Percentiles rank a stretch among this genome's conserved stretches.
phyloP scores from a whole-genome alignment of 352 stramenopile genomes.

The Nothophytophthora sp. region DNA sequence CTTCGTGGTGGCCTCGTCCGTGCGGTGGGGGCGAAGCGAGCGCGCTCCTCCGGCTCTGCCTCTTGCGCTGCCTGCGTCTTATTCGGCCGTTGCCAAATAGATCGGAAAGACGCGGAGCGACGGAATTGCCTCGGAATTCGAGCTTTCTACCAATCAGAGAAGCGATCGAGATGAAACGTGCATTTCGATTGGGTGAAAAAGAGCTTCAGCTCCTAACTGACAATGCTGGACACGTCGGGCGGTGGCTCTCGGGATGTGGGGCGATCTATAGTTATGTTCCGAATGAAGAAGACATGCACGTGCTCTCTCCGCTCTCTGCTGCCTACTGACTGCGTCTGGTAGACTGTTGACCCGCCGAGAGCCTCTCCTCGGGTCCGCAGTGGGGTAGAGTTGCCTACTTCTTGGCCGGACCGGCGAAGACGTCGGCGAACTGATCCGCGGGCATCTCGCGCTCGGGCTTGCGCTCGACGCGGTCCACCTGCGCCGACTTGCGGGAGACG shows the following conservation, averaged over 20 bases:
- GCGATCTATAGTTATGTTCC: not conserved
- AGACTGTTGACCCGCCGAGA: not conserved
- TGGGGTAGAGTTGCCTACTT: constrained; percentile 15
- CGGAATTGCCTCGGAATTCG: not conserved
- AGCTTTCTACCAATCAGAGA: constrained; percentile 1
- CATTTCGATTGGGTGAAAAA: too few relatives aligned
- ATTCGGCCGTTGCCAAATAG: too few relatives aligned
- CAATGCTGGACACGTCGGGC: too few relatives aligned
- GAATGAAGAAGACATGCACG: not conserved
- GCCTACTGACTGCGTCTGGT: too few relatives aligned
- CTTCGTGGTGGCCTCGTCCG: constrained; percentile 27
- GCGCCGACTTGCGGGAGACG: constrained; percentile 87
- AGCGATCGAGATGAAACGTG: too few relatives aligned
- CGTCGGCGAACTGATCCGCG: constrained; percentile 85
- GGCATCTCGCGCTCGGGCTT: constrained; percentile 66
- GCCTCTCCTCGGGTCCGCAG: not conserved
- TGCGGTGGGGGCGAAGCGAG: too few relatives aligned
- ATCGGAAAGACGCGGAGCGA: too few relatives aligned
- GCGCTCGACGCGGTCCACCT: constrained; percentile 81
- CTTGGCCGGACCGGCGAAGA: constrained; percentile 64
- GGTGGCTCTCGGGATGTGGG: too few relatives aligned
- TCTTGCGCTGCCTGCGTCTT: too few relatives aligned
- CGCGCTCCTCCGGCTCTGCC: too few relatives aligned
- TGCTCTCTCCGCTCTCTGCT: not conserved
- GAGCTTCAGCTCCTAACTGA: too few relatives aligned